Percentiles rank a stretch among this genome's conserved stretches.
phyloP scores from a whole-genome alignment of 2,329 filamentous ascomycete genomes.

The Pseudogymnoascus sp. region DNA sequence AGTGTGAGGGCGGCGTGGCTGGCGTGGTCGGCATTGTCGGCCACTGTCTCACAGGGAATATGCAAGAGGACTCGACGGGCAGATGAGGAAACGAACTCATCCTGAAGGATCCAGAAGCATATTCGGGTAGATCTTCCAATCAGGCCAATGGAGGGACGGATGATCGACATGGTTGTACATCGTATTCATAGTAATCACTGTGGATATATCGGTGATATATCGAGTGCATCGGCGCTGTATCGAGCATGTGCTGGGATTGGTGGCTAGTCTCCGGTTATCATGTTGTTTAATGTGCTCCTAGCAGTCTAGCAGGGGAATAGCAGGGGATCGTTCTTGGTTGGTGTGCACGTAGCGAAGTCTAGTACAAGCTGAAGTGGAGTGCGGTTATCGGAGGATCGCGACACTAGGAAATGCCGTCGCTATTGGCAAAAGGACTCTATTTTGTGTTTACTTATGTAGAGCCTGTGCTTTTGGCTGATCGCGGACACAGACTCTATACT shows the following conservation, averaged over 20 bases:
- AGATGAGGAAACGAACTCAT: not conserved
- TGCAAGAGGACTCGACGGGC: not conserved
- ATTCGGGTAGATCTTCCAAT: not conserved
- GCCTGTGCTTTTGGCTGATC: too few relatives aligned
- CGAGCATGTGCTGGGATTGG: not conserved
- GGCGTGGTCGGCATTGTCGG: not conserved
- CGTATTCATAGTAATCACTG: not conserved
- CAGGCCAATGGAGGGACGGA: not conserved
- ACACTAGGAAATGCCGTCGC: not conserved
- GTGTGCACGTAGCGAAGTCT: not conserved
- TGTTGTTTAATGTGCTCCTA: not conserved
- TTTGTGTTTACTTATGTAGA: not conserved
- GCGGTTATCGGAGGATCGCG: not conserved
- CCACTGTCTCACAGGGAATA: not conserved
- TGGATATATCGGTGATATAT: not conserved
- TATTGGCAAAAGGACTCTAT: not conserved
- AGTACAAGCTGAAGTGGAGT: not conserved
- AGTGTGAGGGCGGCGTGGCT: not conserved
- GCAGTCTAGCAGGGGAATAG: not conserved
- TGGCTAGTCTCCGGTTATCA: not conserved
- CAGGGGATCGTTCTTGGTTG: not conserved
- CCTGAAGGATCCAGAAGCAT: not conserved
- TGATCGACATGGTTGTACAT: not conserved
- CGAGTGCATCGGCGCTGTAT: too few relatives aligned
- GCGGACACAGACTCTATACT: too few relatives aligned